Conservation (phyloP, 176 grass and related monocot genomes). For the Rhynchospora breviuscula region DNA sequence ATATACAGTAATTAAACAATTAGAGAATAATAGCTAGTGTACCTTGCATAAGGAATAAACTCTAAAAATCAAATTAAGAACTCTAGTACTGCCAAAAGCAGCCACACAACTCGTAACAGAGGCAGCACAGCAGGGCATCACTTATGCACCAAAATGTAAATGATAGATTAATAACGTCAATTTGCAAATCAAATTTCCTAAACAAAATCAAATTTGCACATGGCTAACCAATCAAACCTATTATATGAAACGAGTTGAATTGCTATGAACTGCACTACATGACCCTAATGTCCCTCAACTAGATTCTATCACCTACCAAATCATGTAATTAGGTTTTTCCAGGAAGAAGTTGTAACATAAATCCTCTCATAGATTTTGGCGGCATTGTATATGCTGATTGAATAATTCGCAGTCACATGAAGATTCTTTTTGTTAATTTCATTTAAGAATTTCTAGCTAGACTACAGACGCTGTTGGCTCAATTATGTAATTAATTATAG, state of each 20-base stretch:
- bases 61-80: no score
- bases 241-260: background rate
- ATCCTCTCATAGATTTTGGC: constrained; percentile 9
- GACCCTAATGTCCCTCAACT: background rate
- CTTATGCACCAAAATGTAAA: constrained; percentile 2
- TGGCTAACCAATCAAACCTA: constrained; percentile 9
- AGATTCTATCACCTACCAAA: constrained; percentile 24
- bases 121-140: background rate
- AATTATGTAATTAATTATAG: background rate
- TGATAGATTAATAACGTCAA: background rate
- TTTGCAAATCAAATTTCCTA: background rate
- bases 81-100: background rate
- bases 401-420: constrained; percentile 20
- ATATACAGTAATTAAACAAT: no score
- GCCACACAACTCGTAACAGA: background rate
- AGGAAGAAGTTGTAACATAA: background rate
- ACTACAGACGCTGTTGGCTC: background rate
- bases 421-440: constrained; percentile 1
- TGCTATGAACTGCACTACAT: background rate
- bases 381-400: background rate
- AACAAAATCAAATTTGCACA: background rate
- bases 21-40: no score
- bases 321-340: constrained; percentile 17
- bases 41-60: no score
- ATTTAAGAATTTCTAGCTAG: background rate